Conservation (phyloP, 352 stramenopile genomes). For the Pythium plurisporium region DNA sequence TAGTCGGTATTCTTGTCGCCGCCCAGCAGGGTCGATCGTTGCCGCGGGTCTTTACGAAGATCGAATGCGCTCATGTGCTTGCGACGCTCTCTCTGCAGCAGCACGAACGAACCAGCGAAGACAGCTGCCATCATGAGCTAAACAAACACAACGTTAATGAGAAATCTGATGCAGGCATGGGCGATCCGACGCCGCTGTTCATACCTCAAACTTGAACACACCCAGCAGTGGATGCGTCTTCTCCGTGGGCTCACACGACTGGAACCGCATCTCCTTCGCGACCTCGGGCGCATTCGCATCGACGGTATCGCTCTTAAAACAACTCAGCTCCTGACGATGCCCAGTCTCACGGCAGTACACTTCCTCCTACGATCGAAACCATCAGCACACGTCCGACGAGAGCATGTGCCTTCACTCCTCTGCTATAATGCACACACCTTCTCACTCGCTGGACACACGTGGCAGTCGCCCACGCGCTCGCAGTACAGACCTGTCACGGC, state of each 20-base stretch:
- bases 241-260: conserved; percentile 43
- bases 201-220: conserved; percentile 76
- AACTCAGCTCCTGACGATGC: conserved; percentile 65
- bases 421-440: conserved; percentile 18
- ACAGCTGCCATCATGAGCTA: conserved; percentile 52
- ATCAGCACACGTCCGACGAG: neutral
- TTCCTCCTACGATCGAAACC: conserved; percentile 32
- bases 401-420: neutral
- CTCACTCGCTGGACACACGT: conserved; percentile 51
- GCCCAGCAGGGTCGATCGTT: conserved; percentile 48
- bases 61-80: conserved; percentile 83
- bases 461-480: conserved; percentile 44
- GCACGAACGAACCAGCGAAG: conserved; percentile 36
- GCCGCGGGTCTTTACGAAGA: conserved; percentile 55
- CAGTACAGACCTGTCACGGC: conserved; percentile 56
- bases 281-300: conserved; percentile 17
- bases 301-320: conserved; percentile 25
- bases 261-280: conserved; percentile 43
- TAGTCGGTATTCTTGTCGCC: conserved; percentile 37
- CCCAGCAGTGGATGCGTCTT: conserved; percentile 31
- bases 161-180: too few species aligned
- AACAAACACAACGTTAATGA: neutral
- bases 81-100: conserved; percentile 55
- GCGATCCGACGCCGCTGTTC: neutral
- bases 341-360: conserved; percentile 62